phyloP scores from a whole-genome alignment of 495 filamentous ascomycete species.

The Rhypophila decipiens region DNA sequence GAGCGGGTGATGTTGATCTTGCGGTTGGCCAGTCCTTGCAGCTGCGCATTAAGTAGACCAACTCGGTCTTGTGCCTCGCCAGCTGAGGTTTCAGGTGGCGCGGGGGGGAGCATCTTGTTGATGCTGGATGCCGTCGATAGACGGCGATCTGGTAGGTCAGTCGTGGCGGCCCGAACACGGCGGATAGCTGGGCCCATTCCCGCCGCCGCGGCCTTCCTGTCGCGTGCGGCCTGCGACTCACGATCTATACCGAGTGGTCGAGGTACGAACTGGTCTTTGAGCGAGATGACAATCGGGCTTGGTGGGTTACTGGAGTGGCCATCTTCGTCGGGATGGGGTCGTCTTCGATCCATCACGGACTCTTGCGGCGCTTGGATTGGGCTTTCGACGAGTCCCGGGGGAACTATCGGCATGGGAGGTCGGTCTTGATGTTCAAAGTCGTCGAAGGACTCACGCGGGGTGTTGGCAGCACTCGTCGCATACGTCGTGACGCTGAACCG shows the following conservation, averaged over 20 bases:
- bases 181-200: constrained; percentile 4
- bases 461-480: constrained; percentile 50
- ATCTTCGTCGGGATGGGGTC: constrained; percentile 15
- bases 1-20: constrained; percentile 64
- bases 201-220: constrained; percentile 6
- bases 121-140: constrained; percentile 24
- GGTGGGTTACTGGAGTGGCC: constrained; percentile 3
- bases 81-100: constrained; percentile 49
- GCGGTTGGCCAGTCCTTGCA: constrained; percentile 58
- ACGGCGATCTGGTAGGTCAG: constrained; percentile 8
- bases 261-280: constrained; percentile 21
- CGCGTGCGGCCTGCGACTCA: constrained; percentile 13
- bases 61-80: constrained; percentile 52
- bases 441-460: constrained; percentile 50
- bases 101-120: constrained; percentile 52
- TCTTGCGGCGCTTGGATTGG: constrained; percentile 18
- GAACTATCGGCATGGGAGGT: constrained; percentile 27
- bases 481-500: constrained; percentile 72
- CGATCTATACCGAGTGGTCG: constrained; percentile 11
- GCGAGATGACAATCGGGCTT: constrained; percentile 22
- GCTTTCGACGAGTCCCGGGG: constrained; percentile 10
- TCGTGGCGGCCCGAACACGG: constrained; percentile 6
- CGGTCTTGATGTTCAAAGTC: constrained; percentile 21
- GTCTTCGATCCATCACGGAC: constrained; percentile 33
- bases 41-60: constrained; percentile 57